Conservation (phyloP, 75 land plant genomes). For the Cupressus sempervirens region DNA sequence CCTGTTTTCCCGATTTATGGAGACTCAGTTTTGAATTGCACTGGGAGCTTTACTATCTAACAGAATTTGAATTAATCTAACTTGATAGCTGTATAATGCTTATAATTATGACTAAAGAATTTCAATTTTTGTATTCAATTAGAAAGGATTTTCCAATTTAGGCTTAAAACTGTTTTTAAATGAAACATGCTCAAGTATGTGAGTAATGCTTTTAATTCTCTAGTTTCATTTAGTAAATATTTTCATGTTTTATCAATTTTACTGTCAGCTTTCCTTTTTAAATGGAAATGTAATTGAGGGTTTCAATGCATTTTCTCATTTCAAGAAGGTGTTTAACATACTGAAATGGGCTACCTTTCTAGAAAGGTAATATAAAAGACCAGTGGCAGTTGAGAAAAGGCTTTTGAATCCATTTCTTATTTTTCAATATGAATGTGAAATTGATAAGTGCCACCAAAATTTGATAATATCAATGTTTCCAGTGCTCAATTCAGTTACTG, state of each 20-base stretch:
- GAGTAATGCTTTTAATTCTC: neutral
- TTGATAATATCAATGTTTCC: neutral
- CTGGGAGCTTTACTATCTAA: neutral
- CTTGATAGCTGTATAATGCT: neutral
- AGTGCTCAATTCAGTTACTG: neutral
- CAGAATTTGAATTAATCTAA: neutral
- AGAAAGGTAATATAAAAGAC: neutral
- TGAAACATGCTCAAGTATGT: neutral
- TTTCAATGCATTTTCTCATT: neutral
- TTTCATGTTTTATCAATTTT: neutral
- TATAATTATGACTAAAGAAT: neutral
- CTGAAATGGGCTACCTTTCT: neutral
- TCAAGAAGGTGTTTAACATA: neutral
- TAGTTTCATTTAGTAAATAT: neutral
- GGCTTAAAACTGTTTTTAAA: neutral
- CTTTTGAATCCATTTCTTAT: neutral
- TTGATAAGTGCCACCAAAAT: neutral
- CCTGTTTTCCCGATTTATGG: neutral
- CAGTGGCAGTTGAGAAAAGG: neutral
- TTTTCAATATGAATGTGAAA: neutral
- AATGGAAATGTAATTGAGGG: neutral
- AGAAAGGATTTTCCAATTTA: neutral
- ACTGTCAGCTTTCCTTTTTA: neutral
- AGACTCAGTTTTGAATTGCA: neutral
- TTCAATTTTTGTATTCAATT: neutral